A percentile compares a stretch with the other conserved stretches of the same genome.
These are phyloP conservation scores for Piper betle DNA, from an alignment of 164 flowering plant species.

Conservation along the genomic window DNA sequence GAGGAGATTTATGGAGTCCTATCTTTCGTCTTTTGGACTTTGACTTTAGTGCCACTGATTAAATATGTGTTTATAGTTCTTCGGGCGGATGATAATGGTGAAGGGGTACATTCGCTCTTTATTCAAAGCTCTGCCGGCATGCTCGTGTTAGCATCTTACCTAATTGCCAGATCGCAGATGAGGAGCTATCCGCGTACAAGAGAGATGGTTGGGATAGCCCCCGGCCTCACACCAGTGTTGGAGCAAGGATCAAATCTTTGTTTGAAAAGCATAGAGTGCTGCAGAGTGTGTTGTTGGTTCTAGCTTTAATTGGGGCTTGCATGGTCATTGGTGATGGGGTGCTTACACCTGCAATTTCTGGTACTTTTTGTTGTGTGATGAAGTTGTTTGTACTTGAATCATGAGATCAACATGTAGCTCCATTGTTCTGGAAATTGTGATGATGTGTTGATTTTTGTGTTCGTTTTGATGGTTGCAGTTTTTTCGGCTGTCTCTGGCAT, in stretches of 20 bases:
- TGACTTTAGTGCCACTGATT: slow-evolving; percentile 69
- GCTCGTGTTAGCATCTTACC: slow-evolving; percentile 70
- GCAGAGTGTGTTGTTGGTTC: slow-evolving; percentile 60
- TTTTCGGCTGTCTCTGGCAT: slow-evolving; percentile 94
- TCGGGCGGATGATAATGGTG: slow-evolving; percentile 90
- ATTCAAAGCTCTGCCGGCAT: slow-evolving; percentile 79
- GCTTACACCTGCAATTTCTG: slow-evolving; percentile 90
- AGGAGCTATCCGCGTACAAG: slow-evolving; percentile 61
- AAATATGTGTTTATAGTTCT: slow-evolving; percentile 89
- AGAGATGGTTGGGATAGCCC: slow-evolving; percentile 11
- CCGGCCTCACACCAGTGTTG: slow-evolving; percentile 18
- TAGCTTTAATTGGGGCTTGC: slow-evolving; percentile 91
- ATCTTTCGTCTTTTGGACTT: slow-evolving; percentile 87
- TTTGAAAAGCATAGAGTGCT: slow-evolving; percentile 65
- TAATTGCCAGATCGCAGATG: slow-evolving; percentile 65
- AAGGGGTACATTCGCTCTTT: slow-evolving; percentile 97
- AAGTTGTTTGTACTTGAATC: background rate
- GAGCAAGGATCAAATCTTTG: slow-evolving; percentile 39
- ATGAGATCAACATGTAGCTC: background rate
- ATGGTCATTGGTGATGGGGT: slow-evolving; percentile 99
- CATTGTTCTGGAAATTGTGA: background rate
- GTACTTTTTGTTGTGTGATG: slow-evolving; percentile 18
- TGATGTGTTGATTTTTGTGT: background rate
- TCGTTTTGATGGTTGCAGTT: slow-evolving; percentile 38
- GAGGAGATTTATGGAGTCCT: slow-evolving; percentile 88